Conservation (phyloP, 225 moss, liverwort and hornwort genomes). For the Marchantia paleacea region DNA sequence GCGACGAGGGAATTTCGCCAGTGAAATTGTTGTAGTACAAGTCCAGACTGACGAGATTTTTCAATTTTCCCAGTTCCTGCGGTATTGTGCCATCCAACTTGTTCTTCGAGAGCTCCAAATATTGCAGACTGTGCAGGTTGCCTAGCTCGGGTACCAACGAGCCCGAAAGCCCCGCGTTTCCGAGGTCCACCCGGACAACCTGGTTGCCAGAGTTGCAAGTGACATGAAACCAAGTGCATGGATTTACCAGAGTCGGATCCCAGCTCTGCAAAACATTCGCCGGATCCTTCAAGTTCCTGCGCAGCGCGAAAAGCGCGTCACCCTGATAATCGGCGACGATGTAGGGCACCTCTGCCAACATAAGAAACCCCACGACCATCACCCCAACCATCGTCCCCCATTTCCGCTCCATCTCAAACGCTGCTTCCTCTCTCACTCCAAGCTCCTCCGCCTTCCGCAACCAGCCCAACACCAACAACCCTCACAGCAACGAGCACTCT, state of each 20-base stretch:
- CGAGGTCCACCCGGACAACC: slow-evolving; percentile 42
- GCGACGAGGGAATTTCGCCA: slow-evolving; percentile 32
- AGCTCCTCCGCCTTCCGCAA: not conserved
- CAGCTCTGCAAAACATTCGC: slow-evolving; percentile 47
- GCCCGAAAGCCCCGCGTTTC: slow-evolving; percentile 40
- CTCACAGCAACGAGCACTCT: not conserved
- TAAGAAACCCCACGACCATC: slow-evolving; percentile 19
- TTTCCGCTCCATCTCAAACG: not conserved
- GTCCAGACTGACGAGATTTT: slow-evolving; percentile 42
- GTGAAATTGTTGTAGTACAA: slow-evolving; percentile 48
- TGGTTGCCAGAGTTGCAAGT: slow-evolving; percentile 39
- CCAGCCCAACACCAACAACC: not conserved
- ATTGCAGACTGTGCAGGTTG: slow-evolving; percentile 38
- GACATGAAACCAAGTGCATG: slow-evolving; percentile 51
- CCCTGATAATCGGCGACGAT: slow-evolving; percentile 40
- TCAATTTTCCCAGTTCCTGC: slow-evolving; percentile 33
- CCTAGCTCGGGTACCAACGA: slow-evolving; percentile 41
- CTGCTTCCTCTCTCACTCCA: too few species aligned
- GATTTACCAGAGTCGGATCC: slow-evolving; percentile 48
- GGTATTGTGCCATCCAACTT: slow-evolving; percentile 39
- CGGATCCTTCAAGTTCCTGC: slow-evolving; percentile 44
- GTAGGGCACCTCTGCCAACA: slow-evolving; percentile 24
- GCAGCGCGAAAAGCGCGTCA: slow-evolving; percentile 38
- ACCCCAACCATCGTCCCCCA: not conserved
- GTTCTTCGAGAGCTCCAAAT: slow-evolving; percentile 47